phyloP scores from a whole-genome alignment of 2,329 filamentous ascomycete genomes.

The Phoma sp. region DNA sequence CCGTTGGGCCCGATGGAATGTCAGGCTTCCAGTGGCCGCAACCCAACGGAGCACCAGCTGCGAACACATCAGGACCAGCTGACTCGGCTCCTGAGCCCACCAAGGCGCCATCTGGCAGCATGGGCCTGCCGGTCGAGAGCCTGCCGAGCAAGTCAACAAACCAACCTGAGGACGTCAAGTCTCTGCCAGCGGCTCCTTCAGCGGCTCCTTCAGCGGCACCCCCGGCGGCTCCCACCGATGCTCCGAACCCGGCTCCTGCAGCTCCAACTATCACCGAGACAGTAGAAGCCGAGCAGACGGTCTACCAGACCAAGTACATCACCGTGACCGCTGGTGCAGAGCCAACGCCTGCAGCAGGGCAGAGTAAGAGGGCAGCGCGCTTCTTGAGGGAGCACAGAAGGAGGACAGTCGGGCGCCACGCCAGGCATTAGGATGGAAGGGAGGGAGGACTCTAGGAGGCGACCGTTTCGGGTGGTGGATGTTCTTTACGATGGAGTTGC shows the following conservation, averaged over 20 bases:
- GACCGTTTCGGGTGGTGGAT: not conserved
- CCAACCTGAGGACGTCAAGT: constrained; percentile 3
- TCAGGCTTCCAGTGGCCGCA: constrained; percentile 32
- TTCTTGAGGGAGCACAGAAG: constrained; percentile 25
- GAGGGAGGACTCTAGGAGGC: not conserved
- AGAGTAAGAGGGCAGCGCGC: constrained; percentile 21
- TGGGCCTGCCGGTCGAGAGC: constrained; percentile 3
- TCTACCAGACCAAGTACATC: constrained; percentile 24
- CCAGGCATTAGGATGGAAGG: constrained; percentile 6
- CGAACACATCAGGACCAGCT: constrained; percentile 13
- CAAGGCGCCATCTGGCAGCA: constrained; percentile 4
- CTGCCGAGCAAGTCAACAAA: not conserved
- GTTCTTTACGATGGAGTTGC: constrained; percentile 5
- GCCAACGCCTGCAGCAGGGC: constrained; percentile 16
- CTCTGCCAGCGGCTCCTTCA: not conserved
- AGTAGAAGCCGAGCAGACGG: constrained; percentile 14
- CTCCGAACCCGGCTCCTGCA: constrained; percentile 8
- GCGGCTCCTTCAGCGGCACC: not conserved
- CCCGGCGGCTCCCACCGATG: constrained; percentile 1
- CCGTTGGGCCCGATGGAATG: constrained; percentile 20
- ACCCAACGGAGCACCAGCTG: not conserved
- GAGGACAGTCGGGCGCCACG: constrained; percentile 23
- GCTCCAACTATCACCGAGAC: constrained; percentile 9
- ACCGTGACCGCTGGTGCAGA: constrained; percentile 19
- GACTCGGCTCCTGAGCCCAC: constrained; percentile 3